Evolutionary conservation across 306 rosid species (phyloP), one percentile per base, ranked within the genome.

Genomic region (Bauhinia variegata): DNA sequence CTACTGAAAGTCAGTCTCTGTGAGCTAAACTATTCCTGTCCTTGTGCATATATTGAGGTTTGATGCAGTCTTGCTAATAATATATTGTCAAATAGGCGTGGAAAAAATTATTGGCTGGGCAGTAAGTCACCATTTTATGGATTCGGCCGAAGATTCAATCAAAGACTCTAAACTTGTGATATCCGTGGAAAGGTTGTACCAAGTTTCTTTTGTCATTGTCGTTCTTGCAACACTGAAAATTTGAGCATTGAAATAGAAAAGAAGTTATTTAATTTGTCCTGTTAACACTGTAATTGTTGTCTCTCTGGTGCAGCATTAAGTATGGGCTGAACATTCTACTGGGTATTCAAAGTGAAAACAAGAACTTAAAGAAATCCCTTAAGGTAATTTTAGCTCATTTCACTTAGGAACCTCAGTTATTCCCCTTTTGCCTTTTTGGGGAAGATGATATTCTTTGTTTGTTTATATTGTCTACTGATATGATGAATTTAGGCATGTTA

Each of bases 31-130:
- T 67, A 57, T 61, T 60, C 47, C 5, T 63, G 19, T 39, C 17
- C 47, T 36, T 4, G 47, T 66, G 48, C 54, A 41, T 48, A 18
- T 36, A 11, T 37, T 43, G 56, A 53, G 41, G 15, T 71, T 58
- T 65, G 8, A 52, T 72, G 59, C 14, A 19, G 59, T 72, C 9
- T 38, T 49, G 42, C 74, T 70, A 65, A 70, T 54, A 58, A 18
- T 16, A 23, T 46, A 32, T 4, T 19, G 8, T 72, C 6, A 38
- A 18, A 31, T 73, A 92, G 98, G 76, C 71, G 98, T 87, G 65
- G 96, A 92, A 75, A 92, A 87, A 81, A 72, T 83, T 28, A 75
- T 86, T 13, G 96, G 98, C 34, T 92, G 98, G 98, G 95, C 96
- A 42, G 51, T 92, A 77, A 89, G 95, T 84, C 51, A 80, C 66